Percentiles rank a stretch among this genome's conserved stretches.
These are phyloP conservation scores for Actinomucor elegans DNA, from an alignment of 371 early-diverging fungal genomes.

Conservation along the genomic window DNA sequence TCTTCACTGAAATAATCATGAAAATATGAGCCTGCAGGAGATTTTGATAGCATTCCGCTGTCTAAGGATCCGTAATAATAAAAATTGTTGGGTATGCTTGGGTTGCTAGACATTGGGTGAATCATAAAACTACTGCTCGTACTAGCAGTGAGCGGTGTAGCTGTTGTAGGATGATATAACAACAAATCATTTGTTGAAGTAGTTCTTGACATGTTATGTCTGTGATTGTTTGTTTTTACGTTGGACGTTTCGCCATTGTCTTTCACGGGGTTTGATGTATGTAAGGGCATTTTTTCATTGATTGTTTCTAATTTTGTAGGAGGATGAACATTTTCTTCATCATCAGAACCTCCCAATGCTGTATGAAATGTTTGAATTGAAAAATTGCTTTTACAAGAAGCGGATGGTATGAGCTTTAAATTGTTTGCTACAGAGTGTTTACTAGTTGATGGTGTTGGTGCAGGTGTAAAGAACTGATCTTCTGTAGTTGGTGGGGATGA, in stretches of 20 bases:
- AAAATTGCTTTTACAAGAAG: conserved; percentile 15
- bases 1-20: conserved; percentile 20
- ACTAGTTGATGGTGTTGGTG: conserved; percentile 10
- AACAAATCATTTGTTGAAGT: neutral
- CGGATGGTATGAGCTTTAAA: conserved; percentile 13
- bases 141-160: neutral
- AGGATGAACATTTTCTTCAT: neutral
- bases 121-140: conserved; percentile 6
- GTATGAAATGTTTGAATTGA: conserved; percentile 27
- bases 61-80: conserved; percentile 25
- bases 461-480: neutral
- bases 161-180: neutral
- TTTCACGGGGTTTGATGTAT: neutral
- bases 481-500: neutral
- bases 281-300: neutral
- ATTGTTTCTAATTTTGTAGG: neutral
- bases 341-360: conserved; percentile 8
- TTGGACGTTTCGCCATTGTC: neutral
- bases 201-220: neutral
- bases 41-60: conserved; percentile 8
- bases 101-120: conserved; percentile 2
- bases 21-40: conserved; percentile 19
- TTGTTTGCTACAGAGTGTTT: neutral
- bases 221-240: neutral
- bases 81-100: conserved; percentile 17